Evolutionary conservation across 208 protist species (phyloP).

Genomic region (Trypanosomatidae sp.): DNA sequence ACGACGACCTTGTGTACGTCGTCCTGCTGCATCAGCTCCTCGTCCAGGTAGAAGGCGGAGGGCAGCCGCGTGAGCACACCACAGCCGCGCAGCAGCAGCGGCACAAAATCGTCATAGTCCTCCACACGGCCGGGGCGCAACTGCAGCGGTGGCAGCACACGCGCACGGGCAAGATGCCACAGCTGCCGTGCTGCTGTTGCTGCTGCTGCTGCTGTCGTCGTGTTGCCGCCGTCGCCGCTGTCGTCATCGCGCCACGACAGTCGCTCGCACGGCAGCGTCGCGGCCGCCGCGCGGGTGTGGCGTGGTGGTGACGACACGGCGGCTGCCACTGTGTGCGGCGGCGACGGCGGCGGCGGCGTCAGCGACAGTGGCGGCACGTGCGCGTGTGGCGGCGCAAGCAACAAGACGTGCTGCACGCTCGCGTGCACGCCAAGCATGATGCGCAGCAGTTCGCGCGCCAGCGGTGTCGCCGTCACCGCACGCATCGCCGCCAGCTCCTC

Average conservation of each 20-base stretch:
- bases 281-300: background rate
- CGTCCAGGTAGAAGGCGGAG: constrained; percentile 72
- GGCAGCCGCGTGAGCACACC: constrained; percentile 69
- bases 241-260: background rate
- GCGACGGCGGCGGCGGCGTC: background rate
- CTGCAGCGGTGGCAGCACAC: constrained; percentile 27
- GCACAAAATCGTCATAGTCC: constrained; percentile 86
- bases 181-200: constrained; percentile 3
- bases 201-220: too few relatives aligned
- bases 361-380: too few relatives aligned
- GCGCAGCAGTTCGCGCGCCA: constrained; percentile 24
- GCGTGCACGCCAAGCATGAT: constrained; percentile 25
- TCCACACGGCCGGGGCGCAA: constrained; percentile 71
- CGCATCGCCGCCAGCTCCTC: background rate
- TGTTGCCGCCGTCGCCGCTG: background rate
- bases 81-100: constrained; percentile 37
- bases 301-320: constrained; percentile 2
- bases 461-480: constrained; percentile 6
- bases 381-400: background rate
- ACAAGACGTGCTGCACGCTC: constrained; percentile 27
- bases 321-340: background rate
- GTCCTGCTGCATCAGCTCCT: constrained; percentile 80
- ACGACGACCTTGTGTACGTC: constrained; percentile 55
- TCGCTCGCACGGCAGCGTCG: background rate
- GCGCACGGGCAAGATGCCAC: constrained; percentile 15